Base-by-base conservation (phyloP, 108 stramenopile species). In the Cyclotella distinguenda region DNA sequence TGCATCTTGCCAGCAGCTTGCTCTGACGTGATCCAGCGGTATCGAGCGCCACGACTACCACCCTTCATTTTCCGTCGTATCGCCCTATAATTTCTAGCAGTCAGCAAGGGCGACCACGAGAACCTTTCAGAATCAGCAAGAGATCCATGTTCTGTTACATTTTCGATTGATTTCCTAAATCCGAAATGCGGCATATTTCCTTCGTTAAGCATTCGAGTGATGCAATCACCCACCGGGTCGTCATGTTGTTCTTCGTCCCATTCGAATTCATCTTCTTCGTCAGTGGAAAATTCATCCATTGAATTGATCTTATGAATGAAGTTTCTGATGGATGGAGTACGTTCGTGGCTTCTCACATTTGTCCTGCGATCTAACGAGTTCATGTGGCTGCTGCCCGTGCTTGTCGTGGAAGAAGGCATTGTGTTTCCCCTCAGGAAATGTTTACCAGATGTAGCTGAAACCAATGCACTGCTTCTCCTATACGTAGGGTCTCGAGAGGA, bases 111-210 rank as follows among this genome's bases (percentile, higher is more conserved):
- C 8, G 56, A 72, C 34, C 40, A 45, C n/a, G 46, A 34, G 30
- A 60, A 54, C n/a, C n/a, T n/a, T n/a, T n/a, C n/a, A n/a, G n/a
- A n/a, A n/a, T n/a, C n/a, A n/a, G n/a, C n/a, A n/a, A n/a, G n/a
- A n/a, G n/a, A n/a, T n/a, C n/a, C n/a, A n/a, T n/a, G 1, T 19
- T 47, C 52, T 40, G 2, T 44, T 39, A 21, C 18, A 28, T 12
- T 26, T 59, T 6, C 40, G 32, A 34, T 25, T 26, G 27, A 10
- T 36, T 18, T 36, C 21, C 12, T 34, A 36, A 42, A 68, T 18
- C 74, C 74, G 64, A 76, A 76, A 59, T 76, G 43, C 16, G 67
- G 54, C 18, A 76, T 51, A 45, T 31, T 58, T 4, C 74, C 74
- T 30, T 63, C 62, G 51, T 76, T 76, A 6, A 76, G 35, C 59